Conservation (phyloP, 805 yeast species). For the Suhomyces sp. region DNA sequence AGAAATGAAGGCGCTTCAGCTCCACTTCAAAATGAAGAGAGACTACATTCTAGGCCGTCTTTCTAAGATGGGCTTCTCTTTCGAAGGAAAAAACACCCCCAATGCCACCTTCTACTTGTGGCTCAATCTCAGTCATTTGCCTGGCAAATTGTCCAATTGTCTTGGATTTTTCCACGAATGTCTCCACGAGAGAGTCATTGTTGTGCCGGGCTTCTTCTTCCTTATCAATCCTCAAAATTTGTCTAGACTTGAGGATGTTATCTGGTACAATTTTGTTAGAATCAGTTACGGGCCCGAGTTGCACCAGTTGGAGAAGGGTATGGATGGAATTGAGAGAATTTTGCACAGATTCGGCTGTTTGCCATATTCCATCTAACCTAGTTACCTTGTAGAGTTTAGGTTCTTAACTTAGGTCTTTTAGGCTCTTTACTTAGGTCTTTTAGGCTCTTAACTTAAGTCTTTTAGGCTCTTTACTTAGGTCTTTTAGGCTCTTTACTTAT, state of each 20-base stretch:
- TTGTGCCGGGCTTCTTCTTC: slow-evolving; percentile 63
- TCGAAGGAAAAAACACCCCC: slow-evolving; percentile 44
- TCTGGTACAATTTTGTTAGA: slow-evolving; percentile 57
- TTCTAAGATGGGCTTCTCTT: slow-evolving; percentile 51
- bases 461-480: too few species aligned
- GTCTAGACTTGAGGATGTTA: slow-evolving; percentile 49
- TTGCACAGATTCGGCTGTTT: slow-evolving; percentile 42
- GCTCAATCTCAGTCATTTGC: slow-evolving; percentile 54
- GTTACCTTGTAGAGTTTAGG: too few species aligned
- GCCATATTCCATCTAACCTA: slow-evolving; percentile 26
- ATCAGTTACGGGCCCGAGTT: slow-evolving; percentile 60
- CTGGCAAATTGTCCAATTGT: slow-evolving; percentile 54
- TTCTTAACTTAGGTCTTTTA: too few species aligned
- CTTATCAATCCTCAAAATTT: slow-evolving; percentile 54
- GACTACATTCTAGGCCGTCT: slow-evolving; percentile 52
- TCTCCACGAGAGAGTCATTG: slow-evolving; percentile 55
- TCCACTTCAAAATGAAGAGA: slow-evolving; percentile 54
- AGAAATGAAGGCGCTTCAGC: slow-evolving; percentile 57
- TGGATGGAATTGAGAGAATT: slow-evolving; percentile 58
- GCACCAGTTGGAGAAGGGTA: slow-evolving; percentile 47
- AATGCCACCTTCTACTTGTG: slow-evolving; percentile 59
- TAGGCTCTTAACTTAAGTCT: too few species aligned
- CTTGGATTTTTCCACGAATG: slow-evolving; percentile 64
- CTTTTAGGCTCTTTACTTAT: too few species aligned
- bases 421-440: too few species aligned